phyloP scores from a whole-genome alignment of 371 early-diverging fungal species.

The Syncephalastrum monosporum region DNA sequence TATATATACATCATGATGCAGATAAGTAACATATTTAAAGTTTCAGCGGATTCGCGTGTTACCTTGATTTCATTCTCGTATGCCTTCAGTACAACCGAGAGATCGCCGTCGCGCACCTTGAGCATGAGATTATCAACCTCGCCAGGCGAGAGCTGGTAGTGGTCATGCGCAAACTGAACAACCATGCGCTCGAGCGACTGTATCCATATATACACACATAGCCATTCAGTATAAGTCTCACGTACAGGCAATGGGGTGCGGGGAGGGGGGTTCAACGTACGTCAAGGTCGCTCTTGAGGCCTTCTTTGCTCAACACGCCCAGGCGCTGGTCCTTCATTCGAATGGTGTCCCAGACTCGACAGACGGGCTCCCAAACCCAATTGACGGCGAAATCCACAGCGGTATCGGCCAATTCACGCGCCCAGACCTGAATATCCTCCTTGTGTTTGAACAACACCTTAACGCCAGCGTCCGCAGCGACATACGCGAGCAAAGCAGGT shows the following conservation, averaged over 20 bases:
- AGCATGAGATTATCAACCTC: constrained; percentile 39
- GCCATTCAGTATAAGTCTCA: background rate
- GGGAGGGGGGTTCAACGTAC: constrained; percentile 38
- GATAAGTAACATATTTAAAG: background rate
- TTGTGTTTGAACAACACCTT: constrained; percentile 44
- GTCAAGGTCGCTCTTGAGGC: constrained; percentile 76
- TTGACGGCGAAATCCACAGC: constrained; percentile 58
- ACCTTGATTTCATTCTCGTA: constrained; percentile 83
- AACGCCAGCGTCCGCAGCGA: constrained; percentile 35
- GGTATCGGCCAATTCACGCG: constrained; percentile 53
- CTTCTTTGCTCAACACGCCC: constrained; percentile 73
- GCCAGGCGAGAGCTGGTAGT: constrained; percentile 39
- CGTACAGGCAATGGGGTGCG: background rate
- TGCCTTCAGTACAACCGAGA: constrained; percentile 72
- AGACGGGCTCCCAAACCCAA: constrained; percentile 82
- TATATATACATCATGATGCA: no score
- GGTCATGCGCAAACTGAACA: constrained; percentile 72
- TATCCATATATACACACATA: background rate
- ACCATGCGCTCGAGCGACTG: constrained; percentile 91
- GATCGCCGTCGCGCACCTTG: constrained; percentile 72
- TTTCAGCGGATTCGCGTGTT: background rate
- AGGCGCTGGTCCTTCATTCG: constrained; percentile 76
- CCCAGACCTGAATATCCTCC: constrained; percentile 48
- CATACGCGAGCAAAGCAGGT: constrained; percentile 41
- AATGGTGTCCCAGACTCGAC: constrained; percentile 81